Percentiles rank a stretch among this genome's conserved stretches.
Evolutionary conservation across 345 rosid genomes (phyloP).

Genomic region (Isatis tinctoria): DNA sequence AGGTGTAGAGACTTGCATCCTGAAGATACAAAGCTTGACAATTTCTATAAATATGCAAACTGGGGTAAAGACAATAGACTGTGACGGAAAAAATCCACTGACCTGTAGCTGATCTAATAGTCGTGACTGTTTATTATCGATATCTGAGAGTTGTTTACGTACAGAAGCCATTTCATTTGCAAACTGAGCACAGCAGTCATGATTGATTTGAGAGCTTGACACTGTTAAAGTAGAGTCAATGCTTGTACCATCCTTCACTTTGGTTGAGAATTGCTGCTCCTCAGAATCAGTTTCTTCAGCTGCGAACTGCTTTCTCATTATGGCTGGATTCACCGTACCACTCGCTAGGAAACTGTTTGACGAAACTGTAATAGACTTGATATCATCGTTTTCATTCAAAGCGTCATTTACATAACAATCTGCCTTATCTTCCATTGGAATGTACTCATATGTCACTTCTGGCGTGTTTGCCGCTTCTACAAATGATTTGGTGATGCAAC

Average conservation of each 20-base stretch:
- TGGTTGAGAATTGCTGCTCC: conserved; percentile 42
- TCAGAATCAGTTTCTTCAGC: conserved; percentile 43
- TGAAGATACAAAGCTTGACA: neutral
- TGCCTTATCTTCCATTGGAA: conserved; percentile 57
- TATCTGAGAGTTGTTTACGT: conserved; percentile 69
- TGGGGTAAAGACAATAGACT: neutral
- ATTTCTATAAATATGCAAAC: neutral
- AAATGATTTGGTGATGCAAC: conserved; percentile 60
- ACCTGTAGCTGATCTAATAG: conserved; percentile 85
- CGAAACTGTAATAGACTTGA: conserved; percentile 52
- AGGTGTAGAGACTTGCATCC: neutral
- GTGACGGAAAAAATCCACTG: conserved; percentile 1
- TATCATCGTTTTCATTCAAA: conserved; percentile 41
- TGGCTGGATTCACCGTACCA: conserved; percentile 35
- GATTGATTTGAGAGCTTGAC: conserved; percentile 43
- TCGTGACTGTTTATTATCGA: conserved; percentile 68
- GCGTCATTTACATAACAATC: conserved; percentile 52
- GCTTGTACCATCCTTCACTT: conserved; percentile 55
- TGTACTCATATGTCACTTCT: conserved; percentile 50
- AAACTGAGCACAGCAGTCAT: conserved; percentile 57
- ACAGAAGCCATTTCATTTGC: conserved; percentile 65
- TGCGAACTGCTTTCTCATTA: conserved; percentile 43
- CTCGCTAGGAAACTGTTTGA: conserved; percentile 39
- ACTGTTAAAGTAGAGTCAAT: conserved; percentile 73
- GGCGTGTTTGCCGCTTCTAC: conserved; percentile 45